Percentiles rank a stretch among this genome's conserved stretches.
Evolutionary conservation across 768 basidiomycete species (phyloP).

Genomic region (Leccinum disarticulatum): DNA sequence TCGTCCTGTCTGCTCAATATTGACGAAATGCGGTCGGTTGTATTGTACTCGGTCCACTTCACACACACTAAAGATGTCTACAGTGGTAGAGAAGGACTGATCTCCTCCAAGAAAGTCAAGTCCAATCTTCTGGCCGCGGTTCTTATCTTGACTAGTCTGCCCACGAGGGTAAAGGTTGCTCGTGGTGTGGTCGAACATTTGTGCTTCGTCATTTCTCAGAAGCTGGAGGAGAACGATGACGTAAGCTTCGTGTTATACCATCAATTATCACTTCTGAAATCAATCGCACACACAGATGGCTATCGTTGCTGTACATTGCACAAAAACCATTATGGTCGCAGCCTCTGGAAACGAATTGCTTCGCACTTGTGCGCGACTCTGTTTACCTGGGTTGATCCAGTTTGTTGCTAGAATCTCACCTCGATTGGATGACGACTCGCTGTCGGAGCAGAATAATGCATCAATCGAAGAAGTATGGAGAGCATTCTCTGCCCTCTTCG

Average conservation of each 20-base stretch:
- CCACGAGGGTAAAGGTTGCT: constrained; percentile 64
- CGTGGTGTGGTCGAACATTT: constrained; percentile 77
- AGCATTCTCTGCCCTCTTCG: constrained; percentile 67
- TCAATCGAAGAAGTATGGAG: constrained; percentile 82
- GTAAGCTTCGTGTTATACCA: constrained; percentile 39
- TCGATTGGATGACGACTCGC: constrained; percentile 52
- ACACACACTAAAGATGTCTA: constrained; percentile 7
- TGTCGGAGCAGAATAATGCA: constrained; percentile 55
- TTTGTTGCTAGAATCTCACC: constrained; percentile 72
- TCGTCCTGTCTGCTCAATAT: constrained; percentile 83
- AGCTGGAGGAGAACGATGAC: constrained; percentile 66
- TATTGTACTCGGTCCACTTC: background rate
- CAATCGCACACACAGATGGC: constrained; percentile 56
- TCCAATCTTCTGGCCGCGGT: constrained; percentile 87
- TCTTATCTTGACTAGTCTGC: constrained; percentile 79
- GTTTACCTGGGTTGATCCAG: constrained; percentile 82
- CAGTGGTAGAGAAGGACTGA: constrained; percentile 78
- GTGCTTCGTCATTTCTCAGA: constrained; percentile 82
- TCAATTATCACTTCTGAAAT: constrained; percentile 6
- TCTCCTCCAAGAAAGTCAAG: constrained; percentile 82
- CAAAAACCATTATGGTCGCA: constrained; percentile 77
- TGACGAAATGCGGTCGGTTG: constrained; percentile 84
- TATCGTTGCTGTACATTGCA: constrained; percentile 87
- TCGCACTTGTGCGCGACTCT: constrained; percentile 64
- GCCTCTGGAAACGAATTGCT: constrained; percentile 68